Conservation (phyloP, 257 asterid genomes). For the Solanum microdontum region DNA sequence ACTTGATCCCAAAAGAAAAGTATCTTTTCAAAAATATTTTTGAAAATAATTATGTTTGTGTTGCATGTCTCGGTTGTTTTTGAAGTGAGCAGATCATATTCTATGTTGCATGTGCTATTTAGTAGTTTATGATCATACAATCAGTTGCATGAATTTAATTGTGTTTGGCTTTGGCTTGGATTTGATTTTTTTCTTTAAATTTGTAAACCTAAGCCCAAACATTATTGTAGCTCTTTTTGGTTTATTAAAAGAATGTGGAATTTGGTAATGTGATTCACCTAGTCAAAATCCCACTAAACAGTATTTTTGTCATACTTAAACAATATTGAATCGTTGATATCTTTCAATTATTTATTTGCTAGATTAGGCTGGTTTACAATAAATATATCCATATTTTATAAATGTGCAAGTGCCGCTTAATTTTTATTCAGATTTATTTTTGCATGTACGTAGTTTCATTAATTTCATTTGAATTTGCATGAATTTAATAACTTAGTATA, state of each 20-base stretch:
- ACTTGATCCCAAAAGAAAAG: background rate
- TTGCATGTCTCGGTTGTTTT: background rate
- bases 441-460: background rate
- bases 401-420: background rate
- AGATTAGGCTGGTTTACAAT: background rate
- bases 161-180: background rate
- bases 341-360: background rate
- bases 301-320: background rate
- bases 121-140: background rate
- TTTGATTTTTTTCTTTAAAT: background rate
- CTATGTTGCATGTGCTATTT: background rate
- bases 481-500: background rate
- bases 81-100: background rate
- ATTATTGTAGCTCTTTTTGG: background rate
- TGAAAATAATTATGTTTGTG: background rate
- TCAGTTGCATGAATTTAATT: background rate
- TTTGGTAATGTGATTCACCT: background rate
- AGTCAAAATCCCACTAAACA: background rate
- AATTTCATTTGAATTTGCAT: background rate
- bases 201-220: background rate
- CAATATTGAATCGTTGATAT: background rate
- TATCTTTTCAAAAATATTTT: background rate
- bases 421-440: background rate
- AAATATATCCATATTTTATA: background rate
- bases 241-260: background rate